Percentiles rank a stretch among this genome's conserved stretches.
Evolutionary conservation across 208 protist species (phyloP).

Genomic region (Wallacemonas sp.): DNA sequence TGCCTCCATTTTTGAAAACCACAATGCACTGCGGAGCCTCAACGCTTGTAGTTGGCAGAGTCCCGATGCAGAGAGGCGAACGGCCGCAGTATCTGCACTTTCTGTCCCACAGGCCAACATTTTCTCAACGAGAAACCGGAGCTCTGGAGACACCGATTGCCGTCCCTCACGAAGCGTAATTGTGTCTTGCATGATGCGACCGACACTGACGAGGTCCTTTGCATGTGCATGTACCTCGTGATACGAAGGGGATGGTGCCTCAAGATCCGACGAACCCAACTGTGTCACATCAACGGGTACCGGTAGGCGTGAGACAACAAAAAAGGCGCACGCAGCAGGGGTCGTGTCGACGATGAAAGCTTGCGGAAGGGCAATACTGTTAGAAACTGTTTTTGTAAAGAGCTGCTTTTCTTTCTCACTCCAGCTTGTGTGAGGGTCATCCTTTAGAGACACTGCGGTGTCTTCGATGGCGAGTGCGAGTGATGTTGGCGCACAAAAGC

Average conservation of each 20-base stretch:
- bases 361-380: slow-evolving; percentile 1
- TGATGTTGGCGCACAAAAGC: slow-evolving; percentile 42
- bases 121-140: slow-evolving; percentile 31
- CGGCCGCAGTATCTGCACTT: background rate
- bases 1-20: slow-evolving; percentile 51
- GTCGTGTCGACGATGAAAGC: background rate
- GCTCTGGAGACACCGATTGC: slow-evolving; percentile 20
- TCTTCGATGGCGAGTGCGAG: slow-evolving; percentile 15
- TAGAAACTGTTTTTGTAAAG: background rate
- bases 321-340: background rate
- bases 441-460: background rate
- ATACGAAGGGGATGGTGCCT: background rate
- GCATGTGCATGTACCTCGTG: slow-evolving; percentile 26
- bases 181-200: slow-evolving; percentile 34
- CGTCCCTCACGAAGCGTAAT: slow-evolving; percentile 13
- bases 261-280: background rate
- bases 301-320: slow-evolving; percentile 1
- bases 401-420: slow-evolving; percentile 1
- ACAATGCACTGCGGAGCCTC: slow-evolving; percentile 58
- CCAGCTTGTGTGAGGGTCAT: background rate
- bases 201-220: slow-evolving; percentile 49
- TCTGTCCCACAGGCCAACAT: slow-evolving; percentile 20
- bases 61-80: slow-evolving; percentile 32
- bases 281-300: background rate
- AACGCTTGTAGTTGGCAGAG: slow-evolving; percentile 74